A percentile compares a stretch with the other conserved stretches of the same genome.
These are phyloP conservation scores for Musa itinerans DNA, from an alignment of 176 grass and related monocot genomes.

Conservation along the genomic window DNA sequence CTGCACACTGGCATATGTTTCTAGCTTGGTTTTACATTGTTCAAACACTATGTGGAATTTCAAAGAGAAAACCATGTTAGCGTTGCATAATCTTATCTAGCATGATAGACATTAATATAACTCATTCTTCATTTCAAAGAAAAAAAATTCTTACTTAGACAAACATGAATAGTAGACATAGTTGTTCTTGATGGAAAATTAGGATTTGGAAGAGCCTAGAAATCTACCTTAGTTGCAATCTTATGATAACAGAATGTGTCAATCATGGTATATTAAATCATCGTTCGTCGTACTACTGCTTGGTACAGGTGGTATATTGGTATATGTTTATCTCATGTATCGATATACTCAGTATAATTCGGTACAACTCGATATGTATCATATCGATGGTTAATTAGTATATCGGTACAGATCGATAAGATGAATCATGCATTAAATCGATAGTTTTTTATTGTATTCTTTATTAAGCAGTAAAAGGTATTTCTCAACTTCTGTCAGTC, in stretches of 20 bases:
- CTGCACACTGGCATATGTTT: neutral
- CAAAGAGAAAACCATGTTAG: too few species aligned
- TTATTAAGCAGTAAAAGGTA: neutral
- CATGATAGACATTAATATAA: too few species aligned
- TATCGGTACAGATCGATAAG: too few species aligned
- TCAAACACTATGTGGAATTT: too few species aligned
- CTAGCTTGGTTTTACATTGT: neutral
- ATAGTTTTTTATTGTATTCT: neutral
- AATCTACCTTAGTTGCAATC: neutral
- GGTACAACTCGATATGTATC: too few species aligned
- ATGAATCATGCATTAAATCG: neutral
- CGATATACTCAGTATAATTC: too few species aligned
- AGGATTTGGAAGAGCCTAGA: neutral
- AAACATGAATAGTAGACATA: too few species aligned
- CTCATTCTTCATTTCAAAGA: neutral
- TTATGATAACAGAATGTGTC: neutral
- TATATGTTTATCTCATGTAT: too few species aligned
- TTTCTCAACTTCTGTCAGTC: neutral
- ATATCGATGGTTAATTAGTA: too few species aligned
- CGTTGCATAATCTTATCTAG: too few species aligned
- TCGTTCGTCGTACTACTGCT: too few species aligned
- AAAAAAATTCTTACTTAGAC: neutral
- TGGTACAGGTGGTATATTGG: too few species aligned
- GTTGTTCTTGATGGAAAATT: neutral
- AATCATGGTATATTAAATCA: neutral